Percentiles rank a stretch among this genome's conserved stretches.
Evolutionary conservation across 116 monocot species (phyloP).

Genomic region (Cymodocea nodosa): DNA sequence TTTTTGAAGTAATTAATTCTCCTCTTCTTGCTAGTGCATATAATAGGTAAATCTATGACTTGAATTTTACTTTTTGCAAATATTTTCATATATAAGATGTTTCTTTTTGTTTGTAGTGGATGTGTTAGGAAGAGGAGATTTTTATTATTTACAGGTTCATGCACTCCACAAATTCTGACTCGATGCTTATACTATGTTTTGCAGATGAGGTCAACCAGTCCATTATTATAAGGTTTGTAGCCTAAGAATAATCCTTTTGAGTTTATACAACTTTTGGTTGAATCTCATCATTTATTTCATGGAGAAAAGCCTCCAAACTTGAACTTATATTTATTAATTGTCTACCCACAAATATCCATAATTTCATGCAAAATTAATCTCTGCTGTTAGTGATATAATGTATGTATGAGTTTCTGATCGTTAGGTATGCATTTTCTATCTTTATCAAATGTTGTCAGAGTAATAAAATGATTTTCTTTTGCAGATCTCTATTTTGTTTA

Average conservation of each 20-base stretch:
- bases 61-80: neutral
- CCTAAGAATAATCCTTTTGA: neutral
- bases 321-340: too few relatives aligned
- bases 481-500: too few relatives aligned
- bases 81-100: neutral
- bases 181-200: constrained; percentile 10
- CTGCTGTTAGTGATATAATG: too few relatives aligned
- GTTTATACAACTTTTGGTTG: neutral
- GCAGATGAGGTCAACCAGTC: constrained; percentile 88
- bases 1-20: too few relatives aligned
- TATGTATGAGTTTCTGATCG: too few relatives aligned
- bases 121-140: neutral
- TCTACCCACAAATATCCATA: too few relatives aligned
- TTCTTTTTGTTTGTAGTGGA: neutral
- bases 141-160: constrained; percentile 1
- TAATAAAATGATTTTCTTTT: too few relatives aligned
- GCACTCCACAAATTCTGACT: neutral
- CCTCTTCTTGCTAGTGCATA: neutral
- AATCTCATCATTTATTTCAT: neutral
- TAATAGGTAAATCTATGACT: constrained; percentile 35
- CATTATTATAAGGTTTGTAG: constrained; percentile 69
- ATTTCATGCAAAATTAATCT: too few relatives aligned
- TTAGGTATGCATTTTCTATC: too few relatives aligned
- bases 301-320: too few relatives aligned
- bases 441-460: too few relatives aligned